Evolutionary conservation across 2,329 filamentous ascomycete genomes (phyloP).

Genomic region (Chaetomiaceae sp.): DNA sequence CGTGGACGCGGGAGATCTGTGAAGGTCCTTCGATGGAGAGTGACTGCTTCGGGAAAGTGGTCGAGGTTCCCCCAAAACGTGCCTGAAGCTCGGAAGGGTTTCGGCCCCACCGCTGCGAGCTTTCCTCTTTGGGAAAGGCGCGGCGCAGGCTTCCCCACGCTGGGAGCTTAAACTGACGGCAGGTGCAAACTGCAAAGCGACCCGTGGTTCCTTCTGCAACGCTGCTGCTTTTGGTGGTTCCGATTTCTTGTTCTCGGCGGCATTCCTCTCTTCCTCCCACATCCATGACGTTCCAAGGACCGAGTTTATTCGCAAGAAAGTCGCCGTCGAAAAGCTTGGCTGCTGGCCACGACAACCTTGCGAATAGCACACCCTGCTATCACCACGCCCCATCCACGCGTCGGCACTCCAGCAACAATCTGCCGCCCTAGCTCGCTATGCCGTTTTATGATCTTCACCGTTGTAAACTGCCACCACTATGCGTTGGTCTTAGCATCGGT

Average conservation of each 20-base stretch:
- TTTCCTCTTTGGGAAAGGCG: constrained; percentile 19
- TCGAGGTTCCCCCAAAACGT: background rate
- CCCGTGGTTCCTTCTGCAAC: background rate
- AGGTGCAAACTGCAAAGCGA: constrained; percentile 1
- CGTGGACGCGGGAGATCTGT: too few species aligned
- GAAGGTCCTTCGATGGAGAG: constrained; percentile 10
- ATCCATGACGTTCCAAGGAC: too few species aligned
- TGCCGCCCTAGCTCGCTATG: constrained; percentile 21
- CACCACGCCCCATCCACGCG: background rate
- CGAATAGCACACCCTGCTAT: background rate
- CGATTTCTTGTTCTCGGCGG: background rate
- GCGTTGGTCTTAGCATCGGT: constrained; percentile 8
- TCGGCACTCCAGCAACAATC: constrained; percentile 7
- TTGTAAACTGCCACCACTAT: constrained; percentile 9
- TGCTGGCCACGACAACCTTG: too few species aligned
- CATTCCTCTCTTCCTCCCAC: too few species aligned
- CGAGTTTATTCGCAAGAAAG: too few species aligned
- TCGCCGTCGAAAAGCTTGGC: too few species aligned
- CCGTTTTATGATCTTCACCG: constrained; percentile 23
- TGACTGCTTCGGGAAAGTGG: background rate
- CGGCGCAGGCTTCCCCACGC: constrained; percentile 8
- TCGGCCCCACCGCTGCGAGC: constrained; percentile 19
- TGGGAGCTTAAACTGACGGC: constrained; percentile 22
- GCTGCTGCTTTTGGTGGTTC: background rate
- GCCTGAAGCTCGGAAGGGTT: background rate